Conservation (phyloP, 805 yeast genomes). For the Candida ovalis region DNA sequence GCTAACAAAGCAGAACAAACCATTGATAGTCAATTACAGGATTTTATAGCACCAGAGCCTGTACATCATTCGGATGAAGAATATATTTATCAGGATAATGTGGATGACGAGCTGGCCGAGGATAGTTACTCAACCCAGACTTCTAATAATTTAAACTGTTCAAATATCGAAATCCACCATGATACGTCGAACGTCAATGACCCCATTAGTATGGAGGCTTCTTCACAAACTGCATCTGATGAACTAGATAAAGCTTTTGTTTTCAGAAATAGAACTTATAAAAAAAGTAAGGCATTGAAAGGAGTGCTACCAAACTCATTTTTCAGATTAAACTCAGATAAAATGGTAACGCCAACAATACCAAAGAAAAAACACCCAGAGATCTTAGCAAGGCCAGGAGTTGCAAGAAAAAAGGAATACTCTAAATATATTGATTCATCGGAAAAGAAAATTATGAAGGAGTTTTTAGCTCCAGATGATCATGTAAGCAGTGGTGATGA, state of each 20-base stretch:
- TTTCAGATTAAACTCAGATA: conserved; percentile 4
- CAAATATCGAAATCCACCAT: neutral
- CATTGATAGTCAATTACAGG: conserved; percentile 10
- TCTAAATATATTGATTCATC: neutral
- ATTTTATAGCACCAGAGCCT: conserved; percentile 10
- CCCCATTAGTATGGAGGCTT: neutral
- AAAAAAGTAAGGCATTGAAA: conserved; percentile 19
- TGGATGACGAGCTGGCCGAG: conserved; percentile 8
- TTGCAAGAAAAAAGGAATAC: conserved; percentile 17
- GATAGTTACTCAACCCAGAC: neutral
- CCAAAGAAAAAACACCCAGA: neutral
- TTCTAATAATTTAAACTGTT: neutral
- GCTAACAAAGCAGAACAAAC: neutral
- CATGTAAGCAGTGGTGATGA: conserved; percentile 2
- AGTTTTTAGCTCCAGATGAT: conserved; percentile 15
- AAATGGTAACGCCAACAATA: neutral
- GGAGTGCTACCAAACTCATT: conserved; percentile 29
- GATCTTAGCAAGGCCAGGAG: conserved; percentile 10
- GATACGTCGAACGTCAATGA: neutral
- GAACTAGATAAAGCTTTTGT: conserved; percentile 16
- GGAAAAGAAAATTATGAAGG: conserved; percentile 3
- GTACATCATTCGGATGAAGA: conserved; percentile 19
- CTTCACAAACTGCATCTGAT: neutral
- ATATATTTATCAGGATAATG: conserved; percentile 13
- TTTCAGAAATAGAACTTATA: conserved; percentile 18